Base-by-base conservation (phyloP, 345 rosid species). In the Corchorus capsularis region DNA sequence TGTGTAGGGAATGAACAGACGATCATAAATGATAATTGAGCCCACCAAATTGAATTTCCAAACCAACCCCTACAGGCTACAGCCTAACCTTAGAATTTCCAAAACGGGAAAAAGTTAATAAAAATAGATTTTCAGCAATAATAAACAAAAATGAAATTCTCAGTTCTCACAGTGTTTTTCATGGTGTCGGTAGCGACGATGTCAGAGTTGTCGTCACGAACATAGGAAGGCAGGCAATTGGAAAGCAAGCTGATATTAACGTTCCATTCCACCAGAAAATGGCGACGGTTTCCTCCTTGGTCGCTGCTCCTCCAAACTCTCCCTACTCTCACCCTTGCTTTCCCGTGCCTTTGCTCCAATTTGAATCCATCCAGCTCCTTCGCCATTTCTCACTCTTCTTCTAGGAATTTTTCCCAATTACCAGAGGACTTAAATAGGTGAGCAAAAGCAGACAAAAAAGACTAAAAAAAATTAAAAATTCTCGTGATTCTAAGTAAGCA, bases 161-260 rank as follows among this genome's bases (percentile, higher is more conserved):
- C n/a, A n/a, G n/a, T n/a, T n/a, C n/a, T 20, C 76, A 92, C 98
- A 34, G 97, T 92, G 83, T 96, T 96, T 75, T 96, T 96, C 90
- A 96, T 93, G 79, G 98, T 90, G 74, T 96, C 99, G 7, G 99
- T 93, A 74, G 98, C 94, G 82, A 96, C 99, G 69, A 96, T 83
- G 65, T 91, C 86, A 41, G 99, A 92, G 75, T 93, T 96, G 78
- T 93, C 94, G 54, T 86, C 94, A 50, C 79, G 70, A 69, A 78
- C 39, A 69, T 96, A 96, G 46, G 99, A 86, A 62, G 80, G 71
- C 75, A 90, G 61, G 85, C 96, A 93, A 74, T 93, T 87, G 69
- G 99, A 93, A 83, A 91, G 83, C 67, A 96, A 89, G 73, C 81
- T 87, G 81, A 96, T 89, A 80, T 73, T 74, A 71, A 96, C 92